A percentile compares a stretch with the other conserved stretches of the same genome.
Evolutionary conservation across 352 stramenopile species (phyloP).

Genomic region (Pythium chondricola): DNA sequence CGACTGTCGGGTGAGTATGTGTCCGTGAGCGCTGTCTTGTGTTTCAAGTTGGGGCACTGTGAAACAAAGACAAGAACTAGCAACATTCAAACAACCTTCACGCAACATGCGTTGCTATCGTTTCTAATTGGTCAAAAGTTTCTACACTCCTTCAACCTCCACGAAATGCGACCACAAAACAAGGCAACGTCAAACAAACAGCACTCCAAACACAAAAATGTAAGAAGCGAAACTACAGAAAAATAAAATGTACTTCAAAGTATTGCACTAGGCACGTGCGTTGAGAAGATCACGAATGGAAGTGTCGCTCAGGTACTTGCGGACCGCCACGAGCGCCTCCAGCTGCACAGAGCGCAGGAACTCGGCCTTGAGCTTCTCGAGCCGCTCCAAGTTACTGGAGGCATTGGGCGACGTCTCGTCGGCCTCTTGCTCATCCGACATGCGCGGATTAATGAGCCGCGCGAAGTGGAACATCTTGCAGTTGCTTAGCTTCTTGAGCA

Average conservation of each 20-base stretch:
- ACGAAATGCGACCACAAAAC: too few species aligned
- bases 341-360: slow-evolving; percentile 76
- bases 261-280: slow-evolving; percentile 23
- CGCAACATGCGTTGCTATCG: too few species aligned
- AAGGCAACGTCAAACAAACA: neutral
- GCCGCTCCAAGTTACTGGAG: slow-evolving; percentile 20
- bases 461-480: slow-evolving; percentile 77
- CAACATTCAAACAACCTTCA: too few species aligned
- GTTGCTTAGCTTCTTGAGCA: slow-evolving; percentile 82
- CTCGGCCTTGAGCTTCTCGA: slow-evolving; percentile 55
- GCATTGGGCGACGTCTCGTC: slow-evolving; percentile 34
- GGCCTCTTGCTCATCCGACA: slow-evolving; percentile 46
- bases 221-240: too few species aligned
- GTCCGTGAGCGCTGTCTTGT: too few species aligned
- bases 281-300: slow-evolving; percentile 64
- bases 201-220: too few species aligned
- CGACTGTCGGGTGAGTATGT: too few species aligned
- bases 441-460: slow-evolving; percentile 47
- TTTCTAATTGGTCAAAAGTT: too few species aligned
- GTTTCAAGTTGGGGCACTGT: too few species aligned
- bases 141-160: too few species aligned
- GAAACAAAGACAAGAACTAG: too few species aligned
- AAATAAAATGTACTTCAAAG: too few species aligned
- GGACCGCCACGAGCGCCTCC: slow-evolving; percentile 64
- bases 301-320: slow-evolving; percentile 65